Base-by-base conservation (phyloP, 2,329 filamentous ascomycete species). In the Cladophialophora carrionii region DNA sequence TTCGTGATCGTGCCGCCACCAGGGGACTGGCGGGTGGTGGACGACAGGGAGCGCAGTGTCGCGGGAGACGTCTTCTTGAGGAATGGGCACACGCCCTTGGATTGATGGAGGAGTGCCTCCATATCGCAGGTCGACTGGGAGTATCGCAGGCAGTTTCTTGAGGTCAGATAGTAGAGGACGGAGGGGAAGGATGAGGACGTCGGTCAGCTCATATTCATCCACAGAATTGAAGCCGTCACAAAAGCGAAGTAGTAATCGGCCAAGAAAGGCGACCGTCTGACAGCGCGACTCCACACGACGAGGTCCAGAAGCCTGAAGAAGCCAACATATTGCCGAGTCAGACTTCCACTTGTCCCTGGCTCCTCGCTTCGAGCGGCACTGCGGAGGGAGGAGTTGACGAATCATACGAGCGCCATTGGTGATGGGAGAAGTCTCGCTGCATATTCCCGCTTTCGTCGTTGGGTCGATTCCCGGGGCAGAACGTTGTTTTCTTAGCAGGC, bases 1-100 rank as follows among this genome's bases (percentile, higher is more conserved):
- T 96, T 98, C 75, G 92, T 96, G 87, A 98, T 96, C 79, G 91
- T 92, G 74, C 93, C 92, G 71, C 93, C 94, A 74, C 92, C 90
- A 63, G 88, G 89, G 68, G 85, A 84, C 77, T 87, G 85, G 72
- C 82, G 85, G 75, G 80, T 86, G 76, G 80, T 87, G 79, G 81
- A 87, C 61, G 90, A 96, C 75, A 99, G 86, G 65, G 93, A 90
- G 72, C 95, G 93, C 70, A 99, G 87, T 63, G 92, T 93, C 72
- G 92, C 90, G 72, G 94, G 92, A 43, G 93, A 94, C 41, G 95
- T 94, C 81, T 93, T 91, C 84, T 93, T 94, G 79, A 99, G 84
- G 82, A 99, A 99, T 62, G 95, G 95, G 82, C 95, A 99, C 88
- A 99, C 90, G 77, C 90, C 88, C 85, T 93, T 92, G 78, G 93